Conservation (phyloP, 2,329 filamentous ascomycete species). For the Calonectria ilicicola region DNA sequence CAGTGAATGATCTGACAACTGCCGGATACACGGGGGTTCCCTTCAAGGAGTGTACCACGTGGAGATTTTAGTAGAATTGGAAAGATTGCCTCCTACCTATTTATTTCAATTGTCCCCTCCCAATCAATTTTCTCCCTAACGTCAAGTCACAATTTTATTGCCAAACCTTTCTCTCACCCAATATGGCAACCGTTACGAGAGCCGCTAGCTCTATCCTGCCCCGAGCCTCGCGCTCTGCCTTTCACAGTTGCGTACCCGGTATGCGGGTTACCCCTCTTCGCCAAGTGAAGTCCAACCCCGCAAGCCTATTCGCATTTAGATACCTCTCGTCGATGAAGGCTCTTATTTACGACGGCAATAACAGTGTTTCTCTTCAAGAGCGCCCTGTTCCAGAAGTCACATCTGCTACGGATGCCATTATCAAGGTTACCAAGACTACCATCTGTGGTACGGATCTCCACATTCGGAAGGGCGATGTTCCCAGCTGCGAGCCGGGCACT, state of each 20-base stretch:
- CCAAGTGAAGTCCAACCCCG: neutral
- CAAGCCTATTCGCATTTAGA: neutral
- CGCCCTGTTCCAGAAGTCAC: slow-evolving; percentile 55
- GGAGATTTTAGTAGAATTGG: neutral
- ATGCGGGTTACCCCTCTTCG: neutral
- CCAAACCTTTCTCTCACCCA: too few relatives aligned
- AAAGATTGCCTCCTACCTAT: neutral
- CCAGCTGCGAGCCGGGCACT: slow-evolving; percentile 57
- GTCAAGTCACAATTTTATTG: neutral
- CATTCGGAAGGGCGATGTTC: slow-evolving; percentile 65
- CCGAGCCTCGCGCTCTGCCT: neutral
- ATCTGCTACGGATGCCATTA: slow-evolving; percentile 59
- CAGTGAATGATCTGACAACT: neutral
- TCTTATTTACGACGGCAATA: slow-evolving; percentile 55
- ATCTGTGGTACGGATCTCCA: slow-evolving; percentile 69
- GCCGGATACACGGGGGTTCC: neutral
- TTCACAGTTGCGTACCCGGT: neutral
- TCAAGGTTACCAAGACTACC: slow-evolving; percentile 60
- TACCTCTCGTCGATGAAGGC: slow-evolving; percentile 55
- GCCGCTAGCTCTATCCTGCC: neutral
- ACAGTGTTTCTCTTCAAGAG: slow-evolving; percentile 53
- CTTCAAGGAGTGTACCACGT: neutral
- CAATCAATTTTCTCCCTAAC: neutral
- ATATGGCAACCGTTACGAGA: neutral
- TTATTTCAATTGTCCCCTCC: neutral